Evolutionary conservation across 208 protist species (phyloP), one percentile per base, ranked within the genome.

Genomic region (Porcisia hertigi): DNA sequence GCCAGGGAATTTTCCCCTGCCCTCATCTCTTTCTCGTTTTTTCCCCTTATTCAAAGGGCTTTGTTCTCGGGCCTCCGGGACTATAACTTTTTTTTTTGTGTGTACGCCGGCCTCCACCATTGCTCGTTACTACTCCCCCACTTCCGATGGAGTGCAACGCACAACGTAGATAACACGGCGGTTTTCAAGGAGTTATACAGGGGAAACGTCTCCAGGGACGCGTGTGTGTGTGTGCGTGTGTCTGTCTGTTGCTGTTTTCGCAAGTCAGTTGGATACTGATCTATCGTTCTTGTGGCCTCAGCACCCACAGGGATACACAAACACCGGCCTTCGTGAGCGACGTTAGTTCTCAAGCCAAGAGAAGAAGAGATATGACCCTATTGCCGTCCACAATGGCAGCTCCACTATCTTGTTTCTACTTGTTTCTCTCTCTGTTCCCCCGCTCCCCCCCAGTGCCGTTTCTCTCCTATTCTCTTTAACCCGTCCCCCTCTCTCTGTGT

Each of bases 371-470:
- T 14, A 43, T 20, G 23, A 1, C n/a, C 8, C 2, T 11, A 18
- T 47, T 8, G 47, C 8, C 43, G 63, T 45, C 41, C 20, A 52
- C 39, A 30, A 67, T 0, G 41, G 25, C 34, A 52, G 20, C 25
- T 14, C 9, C 66, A 71, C 2, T 43, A 9, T 9, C 39, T 71
- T 53, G 14, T 16, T 41, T 58, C 47, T n/a, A 3, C 43, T 12
- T 39, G 14, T 52, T 72, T 75, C 25, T 47, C 65, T 34, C 58
- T 66, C 67, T 73, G 65, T 57, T 43, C 66, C 59, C 18, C 72
- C 45, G 43, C 30, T 43, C 11, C 12, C 4, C 36, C 62, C 43
- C 12, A 30, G 30, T 30, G 30, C 30, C 30, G 30, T 47, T 59
- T 30, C 65, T 14, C 53, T 30, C 60, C 47, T 41, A 62, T 12